Percentiles rank a stretch among this genome's conserved stretches.
phyloP scores from a whole-genome alignment of 2,329 filamentous ascomycete species.

The Fusarium sp. region DNA sequence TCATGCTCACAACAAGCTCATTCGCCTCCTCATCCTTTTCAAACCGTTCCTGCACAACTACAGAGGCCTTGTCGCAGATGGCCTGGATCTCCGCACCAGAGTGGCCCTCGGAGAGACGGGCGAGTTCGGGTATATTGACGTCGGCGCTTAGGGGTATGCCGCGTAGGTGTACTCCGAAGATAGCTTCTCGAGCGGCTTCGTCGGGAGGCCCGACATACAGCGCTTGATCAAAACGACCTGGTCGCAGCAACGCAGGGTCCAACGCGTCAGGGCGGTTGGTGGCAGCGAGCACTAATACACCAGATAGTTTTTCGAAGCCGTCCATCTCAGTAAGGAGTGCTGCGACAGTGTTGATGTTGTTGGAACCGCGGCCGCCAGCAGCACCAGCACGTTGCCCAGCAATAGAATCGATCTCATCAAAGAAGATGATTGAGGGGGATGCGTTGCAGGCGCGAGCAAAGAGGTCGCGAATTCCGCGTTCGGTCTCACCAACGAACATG shows the following conservation, averaged over 20 bases:
- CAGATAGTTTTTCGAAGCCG: conserved; percentile 86
- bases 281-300: conserved; percentile 88
- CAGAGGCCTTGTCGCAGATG: conserved; percentile 62
- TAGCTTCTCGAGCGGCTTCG: conserved; percentile 77
- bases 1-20: conserved; percentile 57
- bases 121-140: conserved; percentile 75
- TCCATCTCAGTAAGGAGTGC: conserved; percentile 96
- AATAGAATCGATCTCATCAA: conserved; percentile 95
- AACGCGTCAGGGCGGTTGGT: conserved; percentile 91
- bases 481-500: conserved; percentile 97
- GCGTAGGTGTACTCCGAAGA: conserved; percentile 76
- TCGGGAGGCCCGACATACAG: conserved; percentile 90
- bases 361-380: conserved; percentile 49
- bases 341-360: conserved; percentile 84
- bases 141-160: conserved; percentile 71
- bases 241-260: conserved; percentile 86
- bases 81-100: conserved; percentile 85
- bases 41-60: conserved; percentile 58
- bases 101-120: conserved; percentile 77
- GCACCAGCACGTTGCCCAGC: conserved; percentile 66
- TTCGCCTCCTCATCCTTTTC: conserved; percentile 49
- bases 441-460: conserved; percentile 89
- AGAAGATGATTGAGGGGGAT: conserved; percentile 93
- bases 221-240: conserved; percentile 86
- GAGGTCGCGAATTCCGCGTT: conserved; percentile 85